phyloP scores from a whole-genome alignment of 176 grass and related monocot genomes.

The Eleusine indica region DNA sequence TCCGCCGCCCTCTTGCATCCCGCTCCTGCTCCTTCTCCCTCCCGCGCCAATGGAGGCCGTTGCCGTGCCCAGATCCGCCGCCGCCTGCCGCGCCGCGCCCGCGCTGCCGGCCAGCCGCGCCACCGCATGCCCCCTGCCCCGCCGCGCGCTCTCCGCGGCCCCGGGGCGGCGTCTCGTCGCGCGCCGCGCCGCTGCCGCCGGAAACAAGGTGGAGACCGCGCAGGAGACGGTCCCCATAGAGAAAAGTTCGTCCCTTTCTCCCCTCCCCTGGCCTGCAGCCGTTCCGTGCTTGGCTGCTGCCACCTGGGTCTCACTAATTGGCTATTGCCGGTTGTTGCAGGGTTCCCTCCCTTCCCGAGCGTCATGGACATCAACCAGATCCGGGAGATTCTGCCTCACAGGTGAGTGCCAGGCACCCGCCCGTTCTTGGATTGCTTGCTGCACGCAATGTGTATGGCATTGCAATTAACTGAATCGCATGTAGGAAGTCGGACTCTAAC shows the following conservation, averaged over 20 bases:
- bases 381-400: conserved; percentile 57
- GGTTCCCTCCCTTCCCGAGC: conserved; percentile 52
- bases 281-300: background rate
- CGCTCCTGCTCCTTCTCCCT: background rate
- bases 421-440: background rate
- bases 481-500: background rate
- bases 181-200: conserved; percentile 32
- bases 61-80: conserved; percentile 56
- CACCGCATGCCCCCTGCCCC: background rate
- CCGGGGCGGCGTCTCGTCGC: conserved; percentile 1
- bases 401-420: conserved; percentile 17
- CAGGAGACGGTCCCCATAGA: conserved; percentile 59
- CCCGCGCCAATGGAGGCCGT: conserved; percentile 53
- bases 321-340: conserved; percentile 17
- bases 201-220: conserved; percentile 25
- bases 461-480: background rate
- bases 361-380: conserved; percentile 71
- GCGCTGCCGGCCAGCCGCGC: background rate
- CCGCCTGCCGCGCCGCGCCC: conserved; percentile 31
- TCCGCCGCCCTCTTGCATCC: background rate
- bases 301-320: background rate
- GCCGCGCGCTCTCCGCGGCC: conserved; percentile 5
- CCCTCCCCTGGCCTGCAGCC: background rate
- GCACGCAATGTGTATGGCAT: background rate
- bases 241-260: conserved; percentile 54